Conservation (phyloP, 805 yeast species). For the Wickerhamiella brachini region DNA sequence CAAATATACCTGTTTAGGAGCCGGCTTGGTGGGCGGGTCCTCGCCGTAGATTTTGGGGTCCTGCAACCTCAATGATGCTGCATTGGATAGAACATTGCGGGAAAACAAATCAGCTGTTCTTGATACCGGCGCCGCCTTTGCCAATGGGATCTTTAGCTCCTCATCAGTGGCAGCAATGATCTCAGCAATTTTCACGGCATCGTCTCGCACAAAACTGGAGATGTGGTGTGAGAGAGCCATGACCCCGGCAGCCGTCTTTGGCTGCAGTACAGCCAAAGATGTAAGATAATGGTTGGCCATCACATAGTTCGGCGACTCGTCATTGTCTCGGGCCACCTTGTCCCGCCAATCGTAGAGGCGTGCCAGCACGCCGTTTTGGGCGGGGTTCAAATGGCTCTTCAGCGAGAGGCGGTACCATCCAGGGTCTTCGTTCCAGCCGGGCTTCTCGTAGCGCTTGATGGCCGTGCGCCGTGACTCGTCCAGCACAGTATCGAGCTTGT, state of each 20-base stretch:
- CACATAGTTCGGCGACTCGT: slow-evolving; percentile 72
- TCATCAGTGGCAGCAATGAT: slow-evolving; percentile 30
- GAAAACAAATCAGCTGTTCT: neutral
- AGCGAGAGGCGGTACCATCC: slow-evolving; percentile 54
- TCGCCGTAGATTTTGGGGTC: neutral
- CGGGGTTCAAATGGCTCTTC: slow-evolving; percentile 48
- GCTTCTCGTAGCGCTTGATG: slow-evolving; percentile 64
- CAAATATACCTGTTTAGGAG: neutral
- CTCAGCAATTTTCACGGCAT: slow-evolving; percentile 44
- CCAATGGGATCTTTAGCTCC: neutral
- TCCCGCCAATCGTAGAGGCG: slow-evolving; percentile 78
- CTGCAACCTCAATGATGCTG: neutral
- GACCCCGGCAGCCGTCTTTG: slow-evolving; percentile 46
- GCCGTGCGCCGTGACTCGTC: slow-evolving; percentile 71
- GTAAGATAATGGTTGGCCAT: slow-evolving; percentile 72
- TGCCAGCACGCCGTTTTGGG: slow-evolving; percentile 39
- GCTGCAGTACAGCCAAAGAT: slow-evolving; percentile 42
- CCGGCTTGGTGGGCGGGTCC: neutral
- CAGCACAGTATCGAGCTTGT: slow-evolving; percentile 38
- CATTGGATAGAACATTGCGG: neutral
- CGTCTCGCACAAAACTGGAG: slow-evolving; percentile 43
- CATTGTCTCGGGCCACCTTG: slow-evolving; percentile 50
- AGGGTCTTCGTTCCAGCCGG: slow-evolving; percentile 43
- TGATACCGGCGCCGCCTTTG: neutral
- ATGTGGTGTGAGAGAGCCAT: slow-evolving; percentile 20